Percentiles rank a stretch among this genome's conserved stretches.
Conservation (phyloP, 805 yeast genomes). For the Saccharomycopsis microspora region DNA sequence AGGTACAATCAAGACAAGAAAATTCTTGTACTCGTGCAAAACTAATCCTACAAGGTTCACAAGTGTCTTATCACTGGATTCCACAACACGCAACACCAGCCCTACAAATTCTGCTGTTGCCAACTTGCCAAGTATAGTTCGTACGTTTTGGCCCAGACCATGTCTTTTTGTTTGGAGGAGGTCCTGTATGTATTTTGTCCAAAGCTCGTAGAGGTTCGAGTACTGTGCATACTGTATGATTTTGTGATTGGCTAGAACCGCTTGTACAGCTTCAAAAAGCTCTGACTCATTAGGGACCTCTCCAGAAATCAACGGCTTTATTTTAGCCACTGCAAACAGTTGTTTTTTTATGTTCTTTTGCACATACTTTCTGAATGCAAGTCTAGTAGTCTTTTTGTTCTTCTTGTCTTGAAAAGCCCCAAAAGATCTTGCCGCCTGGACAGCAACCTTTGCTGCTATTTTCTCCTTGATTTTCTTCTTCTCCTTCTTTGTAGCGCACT, state of each 20-base stretch:
- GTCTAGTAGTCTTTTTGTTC: slow-evolving; percentile 1
- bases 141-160: slow-evolving; percentile 1
- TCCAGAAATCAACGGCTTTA: background rate
- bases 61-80: background rate
- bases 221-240: slow-evolving; percentile 10
- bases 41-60: slow-evolving; percentile 10
- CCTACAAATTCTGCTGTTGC: slow-evolving; percentile 15
- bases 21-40: slow-evolving; percentile 15
- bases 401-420: background rate
- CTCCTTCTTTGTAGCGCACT: background rate
- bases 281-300: background rate
- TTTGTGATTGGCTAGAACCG: background rate
- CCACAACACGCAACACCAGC: slow-evolving; percentile 5
- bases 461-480: background rate
- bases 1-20: slow-evolving; percentile 12
- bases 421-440: background rate
- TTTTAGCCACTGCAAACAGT: background rate
- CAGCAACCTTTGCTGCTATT: background rate
- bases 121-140: slow-evolving; percentile 5
- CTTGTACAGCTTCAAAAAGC: background rate
- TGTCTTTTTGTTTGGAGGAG: background rate
- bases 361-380: slow-evolving; percentile 4
- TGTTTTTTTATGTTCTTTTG: background rate
- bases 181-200: slow-evolving; percentile 10
- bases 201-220: slow-evolving; percentile 3